phyloP scores from a whole-genome alignment of 2,329 filamentous ascomycete species.

The Diaporthe vexans region DNA sequence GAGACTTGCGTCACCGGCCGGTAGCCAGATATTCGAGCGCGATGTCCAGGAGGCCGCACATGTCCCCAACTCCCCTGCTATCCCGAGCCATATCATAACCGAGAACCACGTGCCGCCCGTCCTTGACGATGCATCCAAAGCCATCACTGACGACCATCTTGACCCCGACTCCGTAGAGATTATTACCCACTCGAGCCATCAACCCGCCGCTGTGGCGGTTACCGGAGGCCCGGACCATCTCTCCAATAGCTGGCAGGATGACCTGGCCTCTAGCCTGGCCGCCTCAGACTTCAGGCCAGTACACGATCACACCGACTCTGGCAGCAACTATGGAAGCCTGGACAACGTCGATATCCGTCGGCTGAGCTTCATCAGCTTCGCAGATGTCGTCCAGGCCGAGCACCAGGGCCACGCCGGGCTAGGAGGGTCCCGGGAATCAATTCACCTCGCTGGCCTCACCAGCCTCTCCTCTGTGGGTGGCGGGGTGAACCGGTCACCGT shows the following conservation, averaged over 20 bases:
- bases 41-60: slow-evolving; percentile 87
- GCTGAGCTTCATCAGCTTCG: slow-evolving; percentile 95
- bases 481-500: slow-evolving; percentile 74
- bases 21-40: slow-evolving; percentile 90
- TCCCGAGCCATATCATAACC: slow-evolving; percentile 92
- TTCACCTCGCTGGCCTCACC: slow-evolving; percentile 77
- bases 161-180: slow-evolving; percentile 94
- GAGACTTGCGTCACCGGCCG: slow-evolving; percentile 81
- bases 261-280: slow-evolving; percentile 47
- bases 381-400: slow-evolving; percentile 91
- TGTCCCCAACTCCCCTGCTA: slow-evolving; percentile 84
- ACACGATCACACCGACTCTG: slow-evolving; percentile 58
- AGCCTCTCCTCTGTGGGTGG: slow-evolving; percentile 64
- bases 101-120: slow-evolving; percentile 95
- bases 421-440: slow-evolving; percentile 74
- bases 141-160: slow-evolving; percentile 88
- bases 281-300: slow-evolving; percentile 65
- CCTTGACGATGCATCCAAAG: slow-evolving; percentile 89
- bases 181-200: slow-evolving; percentile 87
- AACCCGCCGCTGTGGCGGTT: slow-evolving; percentile 80
- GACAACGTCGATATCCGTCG: slow-evolving; percentile 83
- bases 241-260: slow-evolving; percentile 46
- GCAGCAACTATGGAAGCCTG: slow-evolving; percentile 82
- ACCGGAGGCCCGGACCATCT: slow-evolving; percentile 54
- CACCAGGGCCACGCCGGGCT: slow-evolving; percentile 74